Evolutionary conservation across 768 basidiomycete species (phyloP).

Genomic region (Guyanaporus albipodus): DNA sequence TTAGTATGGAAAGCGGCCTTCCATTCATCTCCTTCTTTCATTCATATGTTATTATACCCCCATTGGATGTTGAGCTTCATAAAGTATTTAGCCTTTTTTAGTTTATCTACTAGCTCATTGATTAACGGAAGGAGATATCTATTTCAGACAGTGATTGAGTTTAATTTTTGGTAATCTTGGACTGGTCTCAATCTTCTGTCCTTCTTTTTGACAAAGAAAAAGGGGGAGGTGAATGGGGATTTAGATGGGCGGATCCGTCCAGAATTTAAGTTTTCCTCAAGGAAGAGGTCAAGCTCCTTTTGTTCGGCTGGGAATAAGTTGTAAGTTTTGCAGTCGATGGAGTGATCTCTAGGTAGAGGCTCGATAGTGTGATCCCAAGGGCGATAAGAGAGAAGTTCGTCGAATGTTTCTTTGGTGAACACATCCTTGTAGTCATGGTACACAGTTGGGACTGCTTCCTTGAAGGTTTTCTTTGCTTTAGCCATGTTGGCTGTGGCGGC

Average conservation of each 20-base stretch:
- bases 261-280: neutral
- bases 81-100: constrained; percentile 19
- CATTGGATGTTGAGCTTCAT: constrained; percentile 29
- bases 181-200: neutral
- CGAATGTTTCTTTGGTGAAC: too few species aligned
- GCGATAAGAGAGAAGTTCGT: too few species aligned
- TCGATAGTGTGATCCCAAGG: neutral
- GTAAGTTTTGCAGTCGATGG: neutral
- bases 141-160: neutral
- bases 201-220: neutral
- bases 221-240: neutral
- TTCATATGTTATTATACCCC: constrained; percentile 33
- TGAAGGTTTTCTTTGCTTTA: too few species aligned
- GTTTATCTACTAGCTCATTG: constrained; percentile 20
- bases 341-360: neutral
- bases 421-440: too few species aligned
- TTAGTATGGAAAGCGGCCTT: constrained; percentile 30
- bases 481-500: too few species aligned
- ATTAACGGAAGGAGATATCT: neutral
- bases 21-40: constrained; percentile 28
- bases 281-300: neutral
- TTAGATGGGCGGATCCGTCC: neutral
- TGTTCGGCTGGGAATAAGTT: neutral
- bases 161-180: neutral
- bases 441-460: too few species aligned